phyloP scores from a whole-genome alignment of 2,329 filamentous ascomycete species.

The Calcarisporium arbuscula region DNA sequence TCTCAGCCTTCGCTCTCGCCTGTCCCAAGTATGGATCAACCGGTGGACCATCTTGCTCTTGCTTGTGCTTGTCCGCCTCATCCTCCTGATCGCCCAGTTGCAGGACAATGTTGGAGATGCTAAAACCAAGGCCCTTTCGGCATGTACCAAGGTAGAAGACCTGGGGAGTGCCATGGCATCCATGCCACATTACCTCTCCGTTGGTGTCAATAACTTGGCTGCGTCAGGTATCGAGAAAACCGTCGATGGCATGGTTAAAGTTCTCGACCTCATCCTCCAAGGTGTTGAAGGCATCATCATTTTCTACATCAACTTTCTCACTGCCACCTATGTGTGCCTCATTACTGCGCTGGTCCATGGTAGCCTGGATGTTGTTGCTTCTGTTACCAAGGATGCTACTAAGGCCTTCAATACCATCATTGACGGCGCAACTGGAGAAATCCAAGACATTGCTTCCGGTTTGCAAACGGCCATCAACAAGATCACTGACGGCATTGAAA shows the following conservation, averaged over 20 bases:
- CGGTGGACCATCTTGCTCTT: constrained; percentile 89
- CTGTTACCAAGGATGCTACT: constrained; percentile 47
- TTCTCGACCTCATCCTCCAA: constrained; percentile 72
- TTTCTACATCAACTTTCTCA: constrained; percentile 89
- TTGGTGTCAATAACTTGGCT: constrained; percentile 80
- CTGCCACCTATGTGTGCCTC: constrained; percentile 83
- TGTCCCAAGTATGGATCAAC: constrained; percentile 97
- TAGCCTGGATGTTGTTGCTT: constrained; percentile 61
- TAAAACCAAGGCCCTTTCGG: constrained; percentile 73
- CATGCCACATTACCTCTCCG: constrained; percentile 91
- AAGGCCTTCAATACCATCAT: constrained; percentile 43
- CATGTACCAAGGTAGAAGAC: constrained; percentile 87
- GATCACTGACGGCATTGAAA: constrained; percentile 37
- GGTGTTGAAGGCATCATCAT: constrained; percentile 82
- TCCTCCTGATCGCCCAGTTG: constrained; percentile 69
- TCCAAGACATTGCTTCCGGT: constrained; percentile 52
- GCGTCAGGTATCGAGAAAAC: constrained; percentile 74
- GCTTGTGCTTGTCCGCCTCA: constrained; percentile 73
- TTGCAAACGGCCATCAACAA: constrained; percentile 42
- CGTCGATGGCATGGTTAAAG: constrained; percentile 70
- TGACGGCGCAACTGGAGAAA: constrained; percentile 47
- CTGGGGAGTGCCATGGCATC: constrained; percentile 94
- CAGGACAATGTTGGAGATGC: constrained; percentile 70
- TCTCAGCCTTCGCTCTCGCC: constrained; percentile 77
- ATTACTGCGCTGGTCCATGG: constrained; percentile 78